Base-by-base conservation (phyloP, 805 yeast species). In the Metschnikowia gruessii region DNA sequence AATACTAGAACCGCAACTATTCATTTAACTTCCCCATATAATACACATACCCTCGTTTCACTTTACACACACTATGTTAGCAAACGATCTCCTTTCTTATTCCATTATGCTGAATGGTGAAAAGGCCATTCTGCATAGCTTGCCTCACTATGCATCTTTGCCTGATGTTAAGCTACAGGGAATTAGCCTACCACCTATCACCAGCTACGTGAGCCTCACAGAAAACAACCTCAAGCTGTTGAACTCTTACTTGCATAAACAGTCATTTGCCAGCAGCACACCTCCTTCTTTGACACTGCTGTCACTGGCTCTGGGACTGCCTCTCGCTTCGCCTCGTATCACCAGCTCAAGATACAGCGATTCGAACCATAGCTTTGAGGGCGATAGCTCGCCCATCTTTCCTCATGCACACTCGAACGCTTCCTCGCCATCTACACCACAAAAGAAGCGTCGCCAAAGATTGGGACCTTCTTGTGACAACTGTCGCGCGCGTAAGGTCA, bases 381-480 rank as follows among this genome's bases (percentile, higher is more conserved):
- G n/a, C n/a, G 29, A 28, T 3, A 22, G 15, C 32, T 21, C 34
- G 10, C 41, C 40, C 10, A 16, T 15, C 16, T 30, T 40, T 7
- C 4, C 39, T 18, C 36, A 35, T 29, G 19, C 31, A 13, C 9
- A 7, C n/a, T 4, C 12, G 13, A 33, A 8, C 7, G 22, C 7
- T 26, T 33, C 31, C 18, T 7, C n/a, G 17, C n/a, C 28, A 16
- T 12, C 16, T 5, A 19, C 21, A 11, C 37, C 48, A 2, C 37
- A 40, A 13, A 51, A 55, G 18, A 69, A 67, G 54, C 65, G 76
- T 52, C 67, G 89, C 55, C 91, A 85, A 64, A 67, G 92, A 49
- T 69, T 79, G 16, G 90, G 92, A 0, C 90, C 90, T 2, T 80
- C 86, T 34, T 85, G 92, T 63, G 90, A 85, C 60, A 68, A 77